Conservation (phyloP, 176 grass and related monocot species). For the Oryza meridionalis region DNA sequence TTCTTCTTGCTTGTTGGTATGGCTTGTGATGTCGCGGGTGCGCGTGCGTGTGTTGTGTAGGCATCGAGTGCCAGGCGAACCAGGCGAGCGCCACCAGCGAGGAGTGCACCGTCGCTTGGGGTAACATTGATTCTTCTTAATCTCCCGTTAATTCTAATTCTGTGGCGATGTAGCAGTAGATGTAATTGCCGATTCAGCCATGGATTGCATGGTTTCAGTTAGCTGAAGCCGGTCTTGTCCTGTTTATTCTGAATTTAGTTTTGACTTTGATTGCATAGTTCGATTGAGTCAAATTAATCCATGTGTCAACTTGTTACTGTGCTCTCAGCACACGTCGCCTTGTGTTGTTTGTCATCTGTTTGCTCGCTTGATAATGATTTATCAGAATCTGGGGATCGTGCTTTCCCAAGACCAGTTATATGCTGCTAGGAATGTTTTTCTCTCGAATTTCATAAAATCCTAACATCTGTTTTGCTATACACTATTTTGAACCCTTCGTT, state of each 20-base stretch:
- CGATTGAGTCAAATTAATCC: background rate
- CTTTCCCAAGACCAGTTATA: background rate
- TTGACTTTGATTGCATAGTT: background rate
- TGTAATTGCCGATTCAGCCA: background rate
- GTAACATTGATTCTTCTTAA: constrained; percentile 36
- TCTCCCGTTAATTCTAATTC: background rate
- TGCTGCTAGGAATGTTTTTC: background rate
- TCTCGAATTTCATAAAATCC: background rate
- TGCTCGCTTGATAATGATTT: background rate
- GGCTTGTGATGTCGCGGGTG: background rate
- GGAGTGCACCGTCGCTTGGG: constrained; percentile 99
- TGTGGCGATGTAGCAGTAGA: background rate
- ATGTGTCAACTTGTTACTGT: constrained; percentile 10
- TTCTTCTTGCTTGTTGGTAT: constrained; percentile 32
- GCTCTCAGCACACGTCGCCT: background rate
- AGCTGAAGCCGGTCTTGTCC: too few relatives aligned
- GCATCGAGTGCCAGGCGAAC: constrained; percentile 99
- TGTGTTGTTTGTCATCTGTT: background rate
- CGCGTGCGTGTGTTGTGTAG: constrained; percentile 43
- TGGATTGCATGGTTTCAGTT: background rate
- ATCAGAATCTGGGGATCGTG: background rate
- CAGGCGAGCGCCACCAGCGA: constrained; percentile 97
- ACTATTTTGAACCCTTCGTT: background rate
- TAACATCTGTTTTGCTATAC: background rate
- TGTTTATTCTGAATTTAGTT: background rate